A percentile compares a stretch with the other conserved stretches of the same genome.
phyloP scores from a whole-genome alignment of 2,329 filamentous ascomycete genomes.

The Epichloe coenophiala region DNA sequence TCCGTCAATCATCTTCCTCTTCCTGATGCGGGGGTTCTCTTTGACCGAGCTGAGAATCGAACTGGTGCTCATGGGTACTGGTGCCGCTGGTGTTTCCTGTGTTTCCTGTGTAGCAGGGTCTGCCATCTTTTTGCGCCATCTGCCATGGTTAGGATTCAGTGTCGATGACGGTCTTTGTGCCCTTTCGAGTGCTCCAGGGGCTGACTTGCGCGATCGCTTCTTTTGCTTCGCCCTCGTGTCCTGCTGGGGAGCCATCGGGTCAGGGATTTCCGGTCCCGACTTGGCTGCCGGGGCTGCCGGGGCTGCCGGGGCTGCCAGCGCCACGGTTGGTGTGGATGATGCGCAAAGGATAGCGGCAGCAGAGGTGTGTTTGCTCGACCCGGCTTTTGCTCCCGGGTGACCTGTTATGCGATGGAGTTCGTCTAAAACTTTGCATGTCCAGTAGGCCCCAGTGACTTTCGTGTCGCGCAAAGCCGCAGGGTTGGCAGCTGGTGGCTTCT shows the following conservation, averaged over 20 bases:
- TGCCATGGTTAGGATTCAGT: constrained; percentile 23
- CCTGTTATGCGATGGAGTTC: constrained; percentile 25
- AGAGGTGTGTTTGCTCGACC: neutral
- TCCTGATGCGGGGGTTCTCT: constrained; percentile 30
- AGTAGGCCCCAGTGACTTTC: constrained; percentile 30
- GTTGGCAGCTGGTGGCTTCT: constrained; percentile 18
- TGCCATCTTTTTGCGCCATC: constrained; percentile 12
- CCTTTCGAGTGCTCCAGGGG: constrained; percentile 21
- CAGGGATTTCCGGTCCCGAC: too few species aligned
- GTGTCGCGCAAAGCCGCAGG: constrained; percentile 33
- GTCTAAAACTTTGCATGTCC: constrained; percentile 27
- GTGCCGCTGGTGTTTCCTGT: neutral
- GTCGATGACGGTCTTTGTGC: constrained; percentile 18
- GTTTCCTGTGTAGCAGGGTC: neutral
- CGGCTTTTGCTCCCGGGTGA: neutral
- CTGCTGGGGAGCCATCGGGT: constrained; percentile 1
- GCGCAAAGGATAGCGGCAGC: constrained; percentile 9
- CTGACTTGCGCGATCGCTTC: constrained; percentile 26
- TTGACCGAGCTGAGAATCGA: constrained; percentile 42
- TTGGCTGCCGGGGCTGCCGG: too few species aligned
- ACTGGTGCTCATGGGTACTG: constrained; percentile 9
- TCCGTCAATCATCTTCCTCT: constrained; percentile 32
- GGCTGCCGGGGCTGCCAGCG: neutral
- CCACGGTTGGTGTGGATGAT: constrained; percentile 7
- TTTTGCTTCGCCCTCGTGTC: constrained; percentile 14